phyloP scores from a whole-genome alignment of 2,329 filamentous ascomycete species.

The Exophiala sideris region DNA sequence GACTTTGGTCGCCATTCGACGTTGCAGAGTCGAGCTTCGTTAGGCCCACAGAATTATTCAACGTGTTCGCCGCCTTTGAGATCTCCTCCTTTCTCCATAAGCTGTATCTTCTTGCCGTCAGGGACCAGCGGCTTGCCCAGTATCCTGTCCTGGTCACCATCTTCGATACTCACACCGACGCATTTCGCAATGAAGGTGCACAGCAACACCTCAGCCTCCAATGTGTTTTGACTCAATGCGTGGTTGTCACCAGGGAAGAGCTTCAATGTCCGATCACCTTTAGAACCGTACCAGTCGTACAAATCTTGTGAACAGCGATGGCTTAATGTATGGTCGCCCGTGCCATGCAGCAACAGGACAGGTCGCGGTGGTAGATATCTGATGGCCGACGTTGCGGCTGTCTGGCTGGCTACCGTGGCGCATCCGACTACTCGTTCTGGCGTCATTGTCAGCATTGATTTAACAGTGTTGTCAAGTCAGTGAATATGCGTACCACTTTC shows the following conservation, averaged over 20 bases:
- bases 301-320: constrained; percentile 36
- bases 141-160: constrained; percentile 8
- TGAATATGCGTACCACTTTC: constrained; percentile 2
- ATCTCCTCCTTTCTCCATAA: constrained; percentile 37
- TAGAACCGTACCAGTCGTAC: constrained; percentile 36
- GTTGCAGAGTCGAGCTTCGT: too few species aligned
- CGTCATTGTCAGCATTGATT: background rate
- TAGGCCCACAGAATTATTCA: constrained; percentile 1
- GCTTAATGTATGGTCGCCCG: constrained; percentile 36
- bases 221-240: constrained; percentile 38
- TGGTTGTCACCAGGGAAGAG: constrained; percentile 44
- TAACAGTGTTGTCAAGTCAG: background rate
- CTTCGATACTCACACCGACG: constrained; percentile 12
- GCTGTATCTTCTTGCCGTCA: constrained; percentile 30
- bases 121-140: constrained; percentile 26
- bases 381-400: constrained; percentile 31
- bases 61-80: constrained; percentile 34
- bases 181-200: constrained; percentile 39
- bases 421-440: constrained; percentile 35
- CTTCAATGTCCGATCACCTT: constrained; percentile 35
- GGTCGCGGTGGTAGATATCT: constrained; percentile 27
- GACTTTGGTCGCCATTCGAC: too few species aligned
- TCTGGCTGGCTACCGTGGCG: constrained; percentile 42
- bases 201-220: constrained; percentile 38
- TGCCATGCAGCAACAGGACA: constrained; percentile 40